A percentile compares a stretch with the other conserved stretches of the same genome.
Conservation (phyloP, 2,329 filamentous ascomycete genomes). For the Coniochaeta sp. region DNA sequence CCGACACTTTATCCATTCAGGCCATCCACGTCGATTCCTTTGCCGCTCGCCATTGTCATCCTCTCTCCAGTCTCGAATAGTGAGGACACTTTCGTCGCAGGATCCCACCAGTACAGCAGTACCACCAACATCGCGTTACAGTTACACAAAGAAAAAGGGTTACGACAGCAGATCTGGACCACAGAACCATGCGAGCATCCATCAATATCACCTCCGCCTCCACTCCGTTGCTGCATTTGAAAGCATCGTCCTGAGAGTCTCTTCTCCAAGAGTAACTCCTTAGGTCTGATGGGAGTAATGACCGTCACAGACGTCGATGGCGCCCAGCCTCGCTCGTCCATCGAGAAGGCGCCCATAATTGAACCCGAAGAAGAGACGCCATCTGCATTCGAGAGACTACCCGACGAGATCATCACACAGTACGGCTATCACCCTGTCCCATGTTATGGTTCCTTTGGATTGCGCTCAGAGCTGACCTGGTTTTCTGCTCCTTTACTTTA, state of each 20-base stretch:
- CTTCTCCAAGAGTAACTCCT: not conserved
- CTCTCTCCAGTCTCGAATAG: not conserved
- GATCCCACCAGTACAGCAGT: not conserved
- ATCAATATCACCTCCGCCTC: not conserved
- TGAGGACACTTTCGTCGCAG: too few relatives aligned
- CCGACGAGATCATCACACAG: slow-evolving; percentile 65
- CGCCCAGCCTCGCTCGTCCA: slow-evolving; percentile 17
- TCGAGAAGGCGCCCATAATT: slow-evolving; percentile 23
- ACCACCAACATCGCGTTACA: not conserved
- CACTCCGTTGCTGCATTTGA: not conserved
- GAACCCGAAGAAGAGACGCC: slow-evolving; percentile 8
- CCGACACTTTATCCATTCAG: not conserved
- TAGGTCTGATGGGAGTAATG: slow-evolving; percentile 9
- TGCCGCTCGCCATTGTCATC: not conserved
- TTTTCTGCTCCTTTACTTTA: slow-evolving; percentile 20
- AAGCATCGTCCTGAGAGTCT: not conserved
- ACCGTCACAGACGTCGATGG: slow-evolving; percentile 10
- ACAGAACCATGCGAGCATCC: not conserved
- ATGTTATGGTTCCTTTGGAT: not conserved
- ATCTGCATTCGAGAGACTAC: slow-evolving; percentile 47
- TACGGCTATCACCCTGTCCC: slow-evolving; percentile 27
- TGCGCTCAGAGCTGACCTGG: not conserved
- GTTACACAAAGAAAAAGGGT: not conserved
- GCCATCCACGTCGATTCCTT: not conserved
- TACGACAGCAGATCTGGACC: not conserved